Base-by-base conservation (phyloP, 1,139 yeast species). In the Saccharomyces hybrid region DNA sequence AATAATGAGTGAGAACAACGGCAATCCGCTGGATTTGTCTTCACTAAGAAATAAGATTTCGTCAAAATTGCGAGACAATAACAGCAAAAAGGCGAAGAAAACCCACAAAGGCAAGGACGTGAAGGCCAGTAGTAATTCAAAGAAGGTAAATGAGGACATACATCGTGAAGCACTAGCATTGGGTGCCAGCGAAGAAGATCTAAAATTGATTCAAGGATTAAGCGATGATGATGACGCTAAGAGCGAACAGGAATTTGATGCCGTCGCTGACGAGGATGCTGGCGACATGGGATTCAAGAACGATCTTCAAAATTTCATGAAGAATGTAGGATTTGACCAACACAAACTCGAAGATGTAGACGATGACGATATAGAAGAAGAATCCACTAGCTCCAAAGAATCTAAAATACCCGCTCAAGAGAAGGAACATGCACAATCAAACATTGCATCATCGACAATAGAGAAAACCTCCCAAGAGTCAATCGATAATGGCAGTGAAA, bases 151-250 rank as follows among this genome's bases (percentile, higher is more conserved):
- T 26, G 83, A 80, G 4, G 64, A 76, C 0, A 69, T 85, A 53
- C 82, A 86, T 60, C 79, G 82, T 59, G 93, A 85, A 72, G 95
- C 93, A 1, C 68, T 85, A 28, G 82, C 82, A 16, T 70, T 85
- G 48, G 93, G 93, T 44, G 93, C 91, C 4, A 76, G 85, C 14
- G 90, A 84, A 61, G 87, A 79, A 31, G 93, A 85, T 65, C 66
- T 85, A 49, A 76, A 76, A 51, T 71, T 85, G 53, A 61, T 85
- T 26, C 73, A 75, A 48, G 84, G 76, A 13, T 64, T 87, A 8
- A 74, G 74, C 70, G 75, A 77, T 70, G 77, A 81, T 7, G 48
- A 50, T 29, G 51, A 81, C 51, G 83, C 77, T n/a, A 86, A 81
- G 25, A 82, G 86, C 64, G 89, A 83, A 63, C 81, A 80, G 59